phyloP scores from a whole-genome alignment of 2,329 filamentous ascomycete genomes.

The Microdochium bolleyi region DNA sequence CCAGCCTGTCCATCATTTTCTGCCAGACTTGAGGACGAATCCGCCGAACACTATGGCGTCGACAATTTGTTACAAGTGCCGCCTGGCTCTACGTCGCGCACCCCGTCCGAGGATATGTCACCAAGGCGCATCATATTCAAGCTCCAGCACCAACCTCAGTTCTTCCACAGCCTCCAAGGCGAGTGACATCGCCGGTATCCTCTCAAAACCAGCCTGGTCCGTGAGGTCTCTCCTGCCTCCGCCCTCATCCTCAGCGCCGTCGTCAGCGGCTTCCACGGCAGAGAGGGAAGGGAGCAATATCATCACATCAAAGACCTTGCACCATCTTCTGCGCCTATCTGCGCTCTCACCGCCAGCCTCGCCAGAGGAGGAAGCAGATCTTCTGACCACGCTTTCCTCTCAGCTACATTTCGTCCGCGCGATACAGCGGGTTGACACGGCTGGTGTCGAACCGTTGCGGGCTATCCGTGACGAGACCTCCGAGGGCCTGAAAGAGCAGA shows the following conservation, averaged over 20 bases:
- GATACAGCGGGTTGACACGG: slow-evolving; percentile 72
- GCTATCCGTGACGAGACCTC: slow-evolving; percentile 75
- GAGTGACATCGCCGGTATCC: slow-evolving; percentile 31
- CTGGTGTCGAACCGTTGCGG: slow-evolving; percentile 62
- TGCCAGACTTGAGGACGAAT: background rate
- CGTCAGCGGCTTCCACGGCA: slow-evolving; percentile 5
- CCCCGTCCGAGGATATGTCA: background rate
- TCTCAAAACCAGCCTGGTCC: slow-evolving; percentile 75
- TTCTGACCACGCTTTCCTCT: slow-evolving; percentile 67
- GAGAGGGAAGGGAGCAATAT: no score
- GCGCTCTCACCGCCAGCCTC: slow-evolving; percentile 69
- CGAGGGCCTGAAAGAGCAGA: slow-evolving; percentile 43
- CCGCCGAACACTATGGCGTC: slow-evolving; percentile 10
- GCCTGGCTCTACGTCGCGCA: slow-evolving; percentile 9
- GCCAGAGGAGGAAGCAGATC: slow-evolving; percentile 53
- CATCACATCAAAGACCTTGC: slow-evolving; percentile 61
- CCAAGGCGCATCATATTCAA: background rate
- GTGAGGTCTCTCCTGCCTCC: slow-evolving; percentile 63
- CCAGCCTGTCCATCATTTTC: no score
- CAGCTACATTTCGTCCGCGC: slow-evolving; percentile 89
- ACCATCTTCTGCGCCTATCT: slow-evolving; percentile 81
- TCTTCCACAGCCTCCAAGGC: background rate
- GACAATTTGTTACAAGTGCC: slow-evolving; percentile 16
- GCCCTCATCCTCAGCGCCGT: slow-evolving; percentile 14
- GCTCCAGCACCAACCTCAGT: background rate